A percentile compares a stretch with the other conserved stretches of the same genome.
phyloP scores from a whole-genome alignment of 2,329 filamentous ascomycete genomes.

The Tolypocladium paradoxum region DNA sequence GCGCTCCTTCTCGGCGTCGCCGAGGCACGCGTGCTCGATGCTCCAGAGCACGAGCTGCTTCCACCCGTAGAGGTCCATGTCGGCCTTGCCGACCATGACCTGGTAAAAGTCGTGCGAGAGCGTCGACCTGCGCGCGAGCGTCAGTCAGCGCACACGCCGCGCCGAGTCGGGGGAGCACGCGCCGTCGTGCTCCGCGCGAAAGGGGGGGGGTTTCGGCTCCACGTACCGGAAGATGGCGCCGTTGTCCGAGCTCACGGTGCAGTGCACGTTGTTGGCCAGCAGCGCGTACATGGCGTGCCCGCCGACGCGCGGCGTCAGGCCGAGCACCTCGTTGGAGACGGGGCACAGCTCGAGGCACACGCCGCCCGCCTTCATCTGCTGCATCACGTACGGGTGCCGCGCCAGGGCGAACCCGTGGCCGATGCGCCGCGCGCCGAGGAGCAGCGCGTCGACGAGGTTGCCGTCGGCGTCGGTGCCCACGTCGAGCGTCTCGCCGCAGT shows the following conservation, averaged over 20 bases:
- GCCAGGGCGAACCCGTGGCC: slow-evolving; percentile 64
- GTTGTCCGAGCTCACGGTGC: slow-evolving; percentile 66
- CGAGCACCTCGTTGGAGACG: slow-evolving; percentile 66
- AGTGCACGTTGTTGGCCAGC: slow-evolving; percentile 62
- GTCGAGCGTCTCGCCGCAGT: slow-evolving; percentile 66
- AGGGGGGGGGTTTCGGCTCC: too few species aligned
- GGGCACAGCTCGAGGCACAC: slow-evolving; percentile 69
- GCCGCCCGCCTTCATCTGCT: slow-evolving; percentile 49
- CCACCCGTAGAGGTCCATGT: slow-evolving; percentile 61
- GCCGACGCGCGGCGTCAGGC: slow-evolving; percentile 52
- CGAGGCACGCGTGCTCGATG: slow-evolving; percentile 47
- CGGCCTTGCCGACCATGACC: slow-evolving; percentile 55
- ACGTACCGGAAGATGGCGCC: slow-evolving; percentile 57
- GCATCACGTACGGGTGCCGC: slow-evolving; percentile 55
- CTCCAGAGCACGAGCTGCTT: slow-evolving; percentile 57
- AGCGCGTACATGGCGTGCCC: slow-evolving; percentile 59
- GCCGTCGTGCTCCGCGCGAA: too few species aligned
- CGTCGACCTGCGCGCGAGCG: slow-evolving; percentile 40
- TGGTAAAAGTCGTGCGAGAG: slow-evolving; percentile 72
- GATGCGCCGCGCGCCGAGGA: slow-evolving; percentile 57
- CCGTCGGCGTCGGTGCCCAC: slow-evolving; percentile 52
- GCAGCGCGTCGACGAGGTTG: slow-evolving; percentile 58
- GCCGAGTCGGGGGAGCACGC: too few species aligned
- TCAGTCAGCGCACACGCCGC: not conserved
- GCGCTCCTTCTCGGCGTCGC: slow-evolving; percentile 25